Evolutionary conservation across 106 monocot genomes (phyloP).

Genomic region (Dendrobium catenatum): DNA sequence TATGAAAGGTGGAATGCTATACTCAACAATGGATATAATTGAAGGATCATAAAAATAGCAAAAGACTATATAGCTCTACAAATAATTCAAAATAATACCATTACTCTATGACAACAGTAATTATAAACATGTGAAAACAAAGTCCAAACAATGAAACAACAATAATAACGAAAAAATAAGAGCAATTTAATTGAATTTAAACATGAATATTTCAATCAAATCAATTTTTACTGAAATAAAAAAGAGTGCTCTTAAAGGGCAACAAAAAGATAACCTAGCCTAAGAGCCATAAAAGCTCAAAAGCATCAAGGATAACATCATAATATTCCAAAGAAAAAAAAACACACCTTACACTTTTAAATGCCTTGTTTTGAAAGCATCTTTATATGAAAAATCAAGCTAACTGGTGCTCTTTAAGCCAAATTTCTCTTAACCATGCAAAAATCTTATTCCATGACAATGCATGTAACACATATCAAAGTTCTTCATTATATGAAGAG

Average conservation of each 20-base stretch:
- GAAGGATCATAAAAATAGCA: too few relatives aligned
- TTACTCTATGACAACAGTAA: background rate
- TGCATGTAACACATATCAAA: background rate
- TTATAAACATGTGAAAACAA: background rate
- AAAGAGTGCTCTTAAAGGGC: background rate
- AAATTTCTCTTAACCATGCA: background rate
- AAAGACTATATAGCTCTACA: too few relatives aligned
- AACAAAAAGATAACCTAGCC: background rate
- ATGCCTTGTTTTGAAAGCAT: background rate
- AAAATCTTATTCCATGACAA: background rate
- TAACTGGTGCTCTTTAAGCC: background rate
- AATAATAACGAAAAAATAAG: background rate
- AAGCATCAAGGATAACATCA: background rate
- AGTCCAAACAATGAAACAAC: background rate
- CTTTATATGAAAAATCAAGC: background rate
- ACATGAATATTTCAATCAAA: background rate
- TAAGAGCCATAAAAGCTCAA: background rate
- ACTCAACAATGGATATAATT: too few relatives aligned
- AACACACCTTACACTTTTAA: background rate
- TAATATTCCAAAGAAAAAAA: background rate
- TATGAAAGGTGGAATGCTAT: too few relatives aligned
- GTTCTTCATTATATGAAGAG: background rate
- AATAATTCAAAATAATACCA: background rate
- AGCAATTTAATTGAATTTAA: background rate
- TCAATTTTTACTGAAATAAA: background rate